Base-by-base conservation (phyloP, 495 filamentous ascomycete species). In the Aspergillus affinis region DNA sequence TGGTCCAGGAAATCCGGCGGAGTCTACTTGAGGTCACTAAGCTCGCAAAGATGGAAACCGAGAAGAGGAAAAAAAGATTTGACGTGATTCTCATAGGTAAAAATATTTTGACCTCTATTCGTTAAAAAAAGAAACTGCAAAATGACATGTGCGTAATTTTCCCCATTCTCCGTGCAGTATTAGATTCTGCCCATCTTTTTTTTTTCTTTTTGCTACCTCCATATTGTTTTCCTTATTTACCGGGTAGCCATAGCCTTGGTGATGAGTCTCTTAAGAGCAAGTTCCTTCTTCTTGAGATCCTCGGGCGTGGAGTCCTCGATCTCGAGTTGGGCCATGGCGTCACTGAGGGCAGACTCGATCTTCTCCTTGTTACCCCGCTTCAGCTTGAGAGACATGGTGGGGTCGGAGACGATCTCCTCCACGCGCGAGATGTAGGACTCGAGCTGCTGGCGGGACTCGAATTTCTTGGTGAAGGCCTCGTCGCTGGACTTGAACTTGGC, bases 251-350 rank as follows among this genome's bases (percentile, higher is more conserved):
- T 94, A 66, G 92, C 93, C 85, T 97, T 98, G 71, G 94, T 99
- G 57, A 99, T 92, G 62, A 96, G 82, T 69, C 94, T 82, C 92
- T 99, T 99, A 53, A 99, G 84, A 57, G 92, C 94, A 57, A 99
- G 82, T 85, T 99, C 94, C 89, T 97, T 97, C 92, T 98, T 98
- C 90, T 95, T 98, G 61, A 99, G 83, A 75, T 99, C 94, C 68
- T 99, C 94, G 45, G 92, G 89, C 50, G 80, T 79, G 36, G 92
- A 91, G 66, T 99, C 90, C 72, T 93, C 90, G 69, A 93, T 80
- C 81, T 93, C 90, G 54, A 93, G 82, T 73, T 92, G 90, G 27
- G 82, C 88, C 90, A 93, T 93, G 57, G 90, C 90, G 62, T 93
- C 90, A 67, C 84, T 88, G 59, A 93, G 85, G 53, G 93, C 89